Evolutionary conservation across 2,329 filamentous ascomycete genomes (phyloP).

Genomic region (Tolypocladium tundrense): DNA sequence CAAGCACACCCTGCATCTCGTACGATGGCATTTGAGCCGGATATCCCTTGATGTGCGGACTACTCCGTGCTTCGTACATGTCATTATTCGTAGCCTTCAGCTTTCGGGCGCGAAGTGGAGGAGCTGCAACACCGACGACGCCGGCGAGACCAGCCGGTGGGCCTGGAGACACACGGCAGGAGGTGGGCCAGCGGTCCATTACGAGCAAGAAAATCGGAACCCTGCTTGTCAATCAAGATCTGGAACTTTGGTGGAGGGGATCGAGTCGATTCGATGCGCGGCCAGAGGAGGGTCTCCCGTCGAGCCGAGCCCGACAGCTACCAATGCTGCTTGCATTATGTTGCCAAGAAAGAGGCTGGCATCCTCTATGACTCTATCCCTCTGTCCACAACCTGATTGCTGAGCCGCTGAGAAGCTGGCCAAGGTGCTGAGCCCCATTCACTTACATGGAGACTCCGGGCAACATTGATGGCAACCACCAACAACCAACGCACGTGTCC

Average conservation of each 20-base stretch:
- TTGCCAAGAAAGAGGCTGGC: neutral
- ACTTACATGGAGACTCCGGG: neutral
- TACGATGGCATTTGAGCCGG: neutral
- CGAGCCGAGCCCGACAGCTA: neutral
- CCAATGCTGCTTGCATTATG: neutral
- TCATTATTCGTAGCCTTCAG: neutral
- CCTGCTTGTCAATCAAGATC: neutral
- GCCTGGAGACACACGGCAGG: neutral
- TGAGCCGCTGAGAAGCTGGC: neutral
- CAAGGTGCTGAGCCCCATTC: neutral
- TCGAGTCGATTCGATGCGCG: neutral
- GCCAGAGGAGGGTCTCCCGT: neutral
- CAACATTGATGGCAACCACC: neutral
- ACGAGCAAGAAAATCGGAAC: neutral
- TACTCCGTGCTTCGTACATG: neutral
- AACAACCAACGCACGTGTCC: neutral
- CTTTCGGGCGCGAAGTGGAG: neutral
- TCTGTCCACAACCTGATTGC: neutral
- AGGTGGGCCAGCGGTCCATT: neutral
- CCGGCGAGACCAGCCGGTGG: neutral
- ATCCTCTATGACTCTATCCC: neutral
- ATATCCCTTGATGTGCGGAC: neutral
- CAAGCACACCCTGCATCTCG: too few species aligned
- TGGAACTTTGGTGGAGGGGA: neutral
- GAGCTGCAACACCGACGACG: neutral